Conservation (phyloP, 805 yeast species). For the Starmera dryadoides region DNA sequence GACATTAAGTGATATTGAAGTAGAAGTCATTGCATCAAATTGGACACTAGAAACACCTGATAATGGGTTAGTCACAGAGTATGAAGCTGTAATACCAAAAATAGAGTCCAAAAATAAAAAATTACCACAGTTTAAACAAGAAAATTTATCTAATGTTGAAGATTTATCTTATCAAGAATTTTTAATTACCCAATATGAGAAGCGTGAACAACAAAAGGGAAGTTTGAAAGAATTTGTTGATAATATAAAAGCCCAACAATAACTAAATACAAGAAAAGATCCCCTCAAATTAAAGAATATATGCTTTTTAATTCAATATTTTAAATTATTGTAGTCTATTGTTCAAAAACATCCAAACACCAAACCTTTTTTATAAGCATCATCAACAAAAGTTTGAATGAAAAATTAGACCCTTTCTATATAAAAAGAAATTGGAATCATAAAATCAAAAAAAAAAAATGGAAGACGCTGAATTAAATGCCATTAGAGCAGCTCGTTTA, state of each 20-base stretch:
- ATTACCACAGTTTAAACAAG: background rate
- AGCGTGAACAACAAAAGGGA: background rate
- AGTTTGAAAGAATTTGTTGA: background rate
- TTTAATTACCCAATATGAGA: background rate
- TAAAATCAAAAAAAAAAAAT: slow-evolving; percentile 25
- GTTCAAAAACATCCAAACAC: background rate
- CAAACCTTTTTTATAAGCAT: background rate
- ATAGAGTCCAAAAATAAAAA: background rate
- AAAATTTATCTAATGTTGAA: background rate
- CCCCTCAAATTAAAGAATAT: no score
- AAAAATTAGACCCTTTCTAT: no score
- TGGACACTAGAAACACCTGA: background rate
- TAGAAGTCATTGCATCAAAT: background rate
- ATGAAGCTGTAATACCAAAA: background rate
- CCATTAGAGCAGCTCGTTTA: slow-evolving; percentile 88
- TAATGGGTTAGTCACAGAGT: background rate
- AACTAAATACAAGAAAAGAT: no score
- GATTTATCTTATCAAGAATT: background rate
- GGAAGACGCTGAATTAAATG: slow-evolving; percentile 85
- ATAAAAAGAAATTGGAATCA: background rate
- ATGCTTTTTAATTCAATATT: no score
- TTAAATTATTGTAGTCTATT: no score
- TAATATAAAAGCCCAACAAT: background rate
- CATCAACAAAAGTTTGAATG: no score
- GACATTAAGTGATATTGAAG: background rate